Evolutionary conservation across 176 grass and related monocot genomes (phyloP).

Genomic region (Triticum monococcum): DNA sequence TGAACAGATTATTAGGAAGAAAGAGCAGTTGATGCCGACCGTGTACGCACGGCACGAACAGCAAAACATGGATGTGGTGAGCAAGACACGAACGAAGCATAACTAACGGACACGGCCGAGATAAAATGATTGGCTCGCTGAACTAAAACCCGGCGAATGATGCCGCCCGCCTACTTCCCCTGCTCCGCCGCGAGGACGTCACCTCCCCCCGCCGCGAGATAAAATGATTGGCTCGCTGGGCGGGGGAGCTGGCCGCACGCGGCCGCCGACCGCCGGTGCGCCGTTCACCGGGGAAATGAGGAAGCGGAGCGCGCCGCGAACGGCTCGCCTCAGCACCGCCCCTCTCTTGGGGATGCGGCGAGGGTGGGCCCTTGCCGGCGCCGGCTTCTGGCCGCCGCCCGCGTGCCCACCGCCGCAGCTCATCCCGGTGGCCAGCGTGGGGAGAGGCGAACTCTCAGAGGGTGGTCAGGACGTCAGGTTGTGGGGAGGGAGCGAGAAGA

Average conservation of each 20-base stretch:
- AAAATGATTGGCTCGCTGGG: too few relatives aligned
- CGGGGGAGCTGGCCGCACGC: slow-evolving; percentile 23
- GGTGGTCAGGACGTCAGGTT: too few relatives aligned
- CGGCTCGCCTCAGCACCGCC: slow-evolving; percentile 33
- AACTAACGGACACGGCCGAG: neutral
- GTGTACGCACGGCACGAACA: too few relatives aligned
- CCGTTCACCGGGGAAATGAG: neutral
- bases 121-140: slow-evolving; percentile 24
- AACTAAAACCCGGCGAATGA: too few relatives aligned
- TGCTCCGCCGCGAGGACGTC: neutral
- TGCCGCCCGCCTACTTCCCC: neutral
- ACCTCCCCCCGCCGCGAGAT: too few relatives aligned
- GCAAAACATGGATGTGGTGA: too few relatives aligned
- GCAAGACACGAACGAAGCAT: too few relatives aligned
- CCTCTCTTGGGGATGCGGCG: slow-evolving; percentile 42
- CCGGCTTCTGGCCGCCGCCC: neutral
- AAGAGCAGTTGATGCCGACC: too few relatives aligned
- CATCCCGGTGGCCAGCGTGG: neutral
- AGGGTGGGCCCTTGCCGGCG: neutral
- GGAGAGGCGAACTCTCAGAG: neutral
- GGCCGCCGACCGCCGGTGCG: neutral
- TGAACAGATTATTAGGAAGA: too few relatives aligned
- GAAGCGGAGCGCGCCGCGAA: slow-evolving; percentile 6
- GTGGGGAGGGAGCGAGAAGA: neutral
- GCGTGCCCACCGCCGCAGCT: neutral